Percentiles rank a stretch among this genome's conserved stretches.
These are phyloP conservation scores for Mucor velutinosus DNA, from an alignment of 371 early-diverging fungal species.

Conservation along the genomic window DNA sequence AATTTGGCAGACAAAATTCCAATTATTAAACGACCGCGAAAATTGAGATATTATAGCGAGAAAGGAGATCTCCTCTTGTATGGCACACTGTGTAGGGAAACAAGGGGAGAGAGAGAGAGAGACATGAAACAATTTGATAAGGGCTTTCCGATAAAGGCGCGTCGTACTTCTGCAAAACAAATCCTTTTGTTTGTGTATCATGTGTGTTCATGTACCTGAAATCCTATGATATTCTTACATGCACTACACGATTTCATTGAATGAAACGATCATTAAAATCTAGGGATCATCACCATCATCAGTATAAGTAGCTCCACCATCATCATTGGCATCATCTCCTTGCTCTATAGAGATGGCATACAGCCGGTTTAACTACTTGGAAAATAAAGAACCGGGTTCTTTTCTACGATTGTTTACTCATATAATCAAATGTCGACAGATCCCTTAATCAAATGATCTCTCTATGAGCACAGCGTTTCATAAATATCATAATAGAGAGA, in stretches of 20 bases:
- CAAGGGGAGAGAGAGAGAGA: background rate
- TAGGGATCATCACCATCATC: background rate
- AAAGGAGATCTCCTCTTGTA: background rate
- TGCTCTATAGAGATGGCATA: background rate
- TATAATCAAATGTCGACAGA: constrained; percentile 15
- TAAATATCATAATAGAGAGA: background rate
- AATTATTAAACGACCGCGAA: background rate
- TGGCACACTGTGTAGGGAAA: too few species aligned
- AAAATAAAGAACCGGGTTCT: background rate
- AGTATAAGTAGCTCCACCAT: background rate
- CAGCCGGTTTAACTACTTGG: background rate
- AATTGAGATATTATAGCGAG: background rate
- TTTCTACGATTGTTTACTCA: background rate
- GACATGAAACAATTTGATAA: constrained; percentile 5
- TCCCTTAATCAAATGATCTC: constrained; percentile 8
- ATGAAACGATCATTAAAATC: background rate
- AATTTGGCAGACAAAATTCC: background rate
- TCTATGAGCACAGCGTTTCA: constrained; percentile 3
- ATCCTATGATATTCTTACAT: background rate
- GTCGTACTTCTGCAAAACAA: constrained; percentile 12
- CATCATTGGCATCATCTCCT: background rate
- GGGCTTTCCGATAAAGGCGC: background rate
- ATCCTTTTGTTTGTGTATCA: constrained; percentile 3
- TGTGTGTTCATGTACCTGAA: background rate
- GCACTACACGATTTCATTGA: background rate